Base-by-base conservation (phyloP, 1,284 basidiomycete species). In the Naganishia albida region DNA sequence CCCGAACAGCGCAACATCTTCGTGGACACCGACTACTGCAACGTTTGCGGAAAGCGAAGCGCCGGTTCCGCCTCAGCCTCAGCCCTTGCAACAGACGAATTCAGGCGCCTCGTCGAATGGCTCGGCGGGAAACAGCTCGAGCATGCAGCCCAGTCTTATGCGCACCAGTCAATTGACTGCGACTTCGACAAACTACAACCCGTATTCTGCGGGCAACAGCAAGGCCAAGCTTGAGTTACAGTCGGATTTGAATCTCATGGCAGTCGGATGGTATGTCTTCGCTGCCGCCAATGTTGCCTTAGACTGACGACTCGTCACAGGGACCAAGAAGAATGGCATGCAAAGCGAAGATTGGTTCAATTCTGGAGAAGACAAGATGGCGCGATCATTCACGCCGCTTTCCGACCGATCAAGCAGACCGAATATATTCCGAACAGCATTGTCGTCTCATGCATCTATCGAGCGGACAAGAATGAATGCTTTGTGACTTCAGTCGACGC, bases 401-500 rank as follows among this genome's bases (percentile, higher is more conserved):
- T 83, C 77, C 74, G 77, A 39, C 77, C 81, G 3, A 78, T 84
- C 52, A 57, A 76, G 13, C 78, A 80, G 63, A 68, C 70, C 26
- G 78, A 83, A 62, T 83, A 81, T 69, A 73, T 77, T 8, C 75
- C 74, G 23, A 79, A 80, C 71, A 77, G 77, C 62, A 82, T 83
- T 71, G 80, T 82, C 72, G 78, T 84, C 71, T 95, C 91, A 0
- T 97, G 94, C 82, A 95, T 98, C 76, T 91, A 88, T 75, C 87
- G 90, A 65, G 85, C 88, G 62, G 88, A 90, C 64, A 85, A 84
- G 49, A 86, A 88, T 70, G 82, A 86, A 26, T 94, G 87, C 80
- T 94, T 87, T 77, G 87, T 93, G 70, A 98, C 94, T 15, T 95
- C 92, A 0, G 94, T 97, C 68, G 94, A 98, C 77, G 87, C 93